These are phyloP conservation scores for Phytophthora crassamura DNA, from an alignment of 352 stramenopile species.

Conservation along the genomic window DNA sequence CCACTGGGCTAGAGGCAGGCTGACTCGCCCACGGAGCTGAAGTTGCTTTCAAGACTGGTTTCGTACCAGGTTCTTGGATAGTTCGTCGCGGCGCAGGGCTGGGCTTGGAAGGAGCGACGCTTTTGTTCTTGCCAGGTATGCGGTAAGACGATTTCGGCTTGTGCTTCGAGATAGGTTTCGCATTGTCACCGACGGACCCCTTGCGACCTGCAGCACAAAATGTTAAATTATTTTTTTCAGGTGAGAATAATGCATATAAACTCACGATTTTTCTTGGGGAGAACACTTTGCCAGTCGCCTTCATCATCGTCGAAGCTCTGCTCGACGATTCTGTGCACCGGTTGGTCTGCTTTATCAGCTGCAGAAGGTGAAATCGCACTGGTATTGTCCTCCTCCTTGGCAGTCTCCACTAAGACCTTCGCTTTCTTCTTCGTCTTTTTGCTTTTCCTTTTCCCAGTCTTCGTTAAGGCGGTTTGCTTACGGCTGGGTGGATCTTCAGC, in stretches of 20 bases:
- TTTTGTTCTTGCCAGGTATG: constrained; percentile 1
- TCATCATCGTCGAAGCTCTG: constrained; percentile 11
- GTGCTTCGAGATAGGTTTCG: constrained; percentile 1
- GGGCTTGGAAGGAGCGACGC: background rate
- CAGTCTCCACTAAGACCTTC: background rate
- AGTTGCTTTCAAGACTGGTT: background rate
- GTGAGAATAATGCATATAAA: too few relatives aligned
- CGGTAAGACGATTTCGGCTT: constrained; percentile 6
- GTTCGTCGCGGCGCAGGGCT: background rate
- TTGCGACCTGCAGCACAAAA: constrained; percentile 35
- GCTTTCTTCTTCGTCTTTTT: constrained; percentile 54
- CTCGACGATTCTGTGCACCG: background rate
- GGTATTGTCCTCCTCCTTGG: background rate
- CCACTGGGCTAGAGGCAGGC: constrained; percentile 1
- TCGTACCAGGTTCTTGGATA: background rate
- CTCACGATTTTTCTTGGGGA: constrained; percentile 43
- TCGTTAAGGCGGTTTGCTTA: constrained; percentile 11
- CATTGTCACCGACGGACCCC: constrained; percentile 12
- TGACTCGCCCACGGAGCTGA: constrained; percentile 19
- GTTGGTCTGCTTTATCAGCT: background rate
- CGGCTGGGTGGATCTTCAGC: constrained; percentile 3
- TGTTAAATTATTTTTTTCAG: too few relatives aligned
- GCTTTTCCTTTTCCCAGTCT: constrained; percentile 49
- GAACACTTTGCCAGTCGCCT: constrained; percentile 31
- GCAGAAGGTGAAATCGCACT: background rate